Percentiles rank a stretch among this genome's conserved stretches.
phyloP scores from a whole-genome alignment of 345 rosid genomes.

The Linum usitatissimum region DNA sequence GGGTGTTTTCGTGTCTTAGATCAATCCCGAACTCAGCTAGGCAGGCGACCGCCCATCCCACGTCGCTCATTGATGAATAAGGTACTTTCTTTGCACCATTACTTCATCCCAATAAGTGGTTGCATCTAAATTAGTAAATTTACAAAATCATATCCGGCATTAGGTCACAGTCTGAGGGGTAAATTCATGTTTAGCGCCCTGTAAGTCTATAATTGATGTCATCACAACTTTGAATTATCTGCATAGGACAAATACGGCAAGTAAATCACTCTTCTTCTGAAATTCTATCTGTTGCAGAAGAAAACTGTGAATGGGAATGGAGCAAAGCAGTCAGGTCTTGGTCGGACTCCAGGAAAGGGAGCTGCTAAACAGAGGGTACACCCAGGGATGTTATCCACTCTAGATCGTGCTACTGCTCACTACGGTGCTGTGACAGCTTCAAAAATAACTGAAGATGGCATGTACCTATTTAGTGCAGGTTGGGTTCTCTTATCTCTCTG shows the following conservation, averaged over 20 bases:
- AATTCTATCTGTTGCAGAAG: slow-evolving; percentile 17
- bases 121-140: too few species aligned
- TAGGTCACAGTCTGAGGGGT: too few species aligned
- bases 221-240: too few species aligned
- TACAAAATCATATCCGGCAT: too few species aligned
- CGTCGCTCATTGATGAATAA: slow-evolving; percentile 36
- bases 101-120: background rate
- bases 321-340: slow-evolving; percentile 38
- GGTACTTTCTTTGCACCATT: slow-evolving; percentile 26
- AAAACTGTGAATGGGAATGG: slow-evolving; percentile 45
- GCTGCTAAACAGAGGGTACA: slow-evolving; percentile 57
- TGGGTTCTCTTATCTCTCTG: slow-evolving; percentile 9
- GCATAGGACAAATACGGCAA: too few species aligned
- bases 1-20: slow-evolving; percentile 84
- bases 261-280: too few species aligned
- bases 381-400: slow-evolving; percentile 73
- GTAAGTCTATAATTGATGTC: too few species aligned
- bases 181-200: too few species aligned
- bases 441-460: slow-evolving; percentile 74
- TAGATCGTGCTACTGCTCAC: slow-evolving; percentile 87
- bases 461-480: slow-evolving; percentile 97
- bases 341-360: slow-evolving; percentile 43
- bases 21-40: slow-evolving; percentile 79
- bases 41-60: slow-evolving; percentile 60
- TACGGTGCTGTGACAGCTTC: slow-evolving; percentile 87